Evolutionary conservation across 306 rosid species (phyloP), one percentile per base, ranked within the genome.

Genomic region (Prinsepia uniflora): DNA sequence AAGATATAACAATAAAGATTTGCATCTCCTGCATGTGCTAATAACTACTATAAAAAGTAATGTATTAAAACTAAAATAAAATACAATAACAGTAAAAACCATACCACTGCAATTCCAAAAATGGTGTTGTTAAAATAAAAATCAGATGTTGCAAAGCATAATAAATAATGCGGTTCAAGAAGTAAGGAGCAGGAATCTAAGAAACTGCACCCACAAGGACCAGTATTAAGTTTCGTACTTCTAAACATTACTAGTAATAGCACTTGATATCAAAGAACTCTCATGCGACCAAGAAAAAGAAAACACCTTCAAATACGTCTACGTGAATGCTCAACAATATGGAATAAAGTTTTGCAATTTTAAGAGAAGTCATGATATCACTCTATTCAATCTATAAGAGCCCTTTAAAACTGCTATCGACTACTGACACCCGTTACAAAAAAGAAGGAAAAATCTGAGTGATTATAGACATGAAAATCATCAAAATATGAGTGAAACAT

Each of bases 401-500:
- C 58, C 65, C 18, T 43, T 65, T 48, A 20, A 66, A 8, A 34
- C 43, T 13, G 54, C 12, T 61, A 45, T 39, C 17, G 47, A 61
- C 65, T 40, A 5, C 15, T 22, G 1, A 5, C 7, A 39, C 22
- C 19, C 43, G 13, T 4, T 20, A 10, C 18, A 55, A 57, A 2
- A 54, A 18, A 58, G 4, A 34, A 59, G 30, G 19, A 10, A 59
- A 14, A 36, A 2, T 12, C 6, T 39, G 46, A 61, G 65, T 5
- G 5, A 40, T 8, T 65, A 39, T 65, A 39, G 13, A 55, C 40
- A 53, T 44, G 45, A 36, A 56, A 74, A 40, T 45, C 49, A 15
- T 36, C 66, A 18, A 6, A 39, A 57, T 50, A 74, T n/a, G 39
- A 39, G 8, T 74, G 20, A 65, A 56, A 40, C 58, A 30, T n/a